Percentiles rank a stretch among this genome's conserved stretches.
Evolutionary conservation across 306 rosid genomes (phyloP).

Genomic region (Cyclanthera cordifolia): DNA sequence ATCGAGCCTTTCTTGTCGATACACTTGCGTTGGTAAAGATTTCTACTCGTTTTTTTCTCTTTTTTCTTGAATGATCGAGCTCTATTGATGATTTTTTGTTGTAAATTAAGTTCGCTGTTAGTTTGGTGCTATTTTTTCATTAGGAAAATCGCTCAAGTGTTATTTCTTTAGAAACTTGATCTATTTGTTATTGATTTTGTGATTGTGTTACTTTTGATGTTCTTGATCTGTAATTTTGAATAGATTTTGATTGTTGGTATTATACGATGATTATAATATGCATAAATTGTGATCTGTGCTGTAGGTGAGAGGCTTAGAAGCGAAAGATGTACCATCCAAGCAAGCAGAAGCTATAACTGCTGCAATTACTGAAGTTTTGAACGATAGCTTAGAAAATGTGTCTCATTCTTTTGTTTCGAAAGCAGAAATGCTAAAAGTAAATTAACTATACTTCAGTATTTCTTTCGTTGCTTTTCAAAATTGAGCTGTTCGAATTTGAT

Average conservation of each 20-base stretch:
- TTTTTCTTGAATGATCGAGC: not conserved
- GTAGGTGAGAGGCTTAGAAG: conserved; percentile 46
- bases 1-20: conserved; percentile 49
- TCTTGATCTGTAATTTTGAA: not conserved
- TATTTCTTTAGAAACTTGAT: too few species aligned
- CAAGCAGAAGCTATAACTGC: conserved; percentile 59
- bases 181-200: not conserved
- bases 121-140: too few species aligned
- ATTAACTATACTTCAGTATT: not conserved
- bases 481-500: not conserved
- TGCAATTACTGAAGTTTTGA: conserved; percentile 36
- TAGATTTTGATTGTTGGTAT: not conserved
- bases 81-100: not conserved
- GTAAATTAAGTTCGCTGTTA: not conserved
- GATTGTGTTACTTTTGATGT: not conserved
- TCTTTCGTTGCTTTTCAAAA: not conserved
- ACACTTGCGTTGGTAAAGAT: conserved; percentile 36
- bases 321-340: conserved; percentile 39
- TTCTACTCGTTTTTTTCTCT: not conserved
- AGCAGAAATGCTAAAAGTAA: conserved; percentile 39
- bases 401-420: conserved; percentile 37
- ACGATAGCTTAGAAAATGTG: conserved; percentile 45
- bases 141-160: too few species aligned
- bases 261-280: not conserved
- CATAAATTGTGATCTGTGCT: not conserved